Conservation (phyloP, 352 stramenopile genomes). For the Phytophthora pluvialis region DNA sequence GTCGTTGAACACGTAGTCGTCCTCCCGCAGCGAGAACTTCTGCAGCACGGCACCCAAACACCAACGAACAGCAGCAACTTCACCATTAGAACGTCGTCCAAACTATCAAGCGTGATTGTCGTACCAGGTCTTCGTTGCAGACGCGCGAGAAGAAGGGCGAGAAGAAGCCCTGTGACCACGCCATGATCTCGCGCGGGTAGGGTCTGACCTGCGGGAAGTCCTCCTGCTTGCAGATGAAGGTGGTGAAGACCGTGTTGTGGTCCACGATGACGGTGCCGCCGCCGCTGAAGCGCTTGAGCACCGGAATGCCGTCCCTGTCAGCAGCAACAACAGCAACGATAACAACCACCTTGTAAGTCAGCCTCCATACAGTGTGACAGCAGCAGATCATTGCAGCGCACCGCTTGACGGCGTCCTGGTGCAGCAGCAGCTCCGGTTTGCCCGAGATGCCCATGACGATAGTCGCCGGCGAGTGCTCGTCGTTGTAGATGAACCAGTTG, state of each 20-base stretch:
- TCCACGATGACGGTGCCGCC: conserved; percentile 98
- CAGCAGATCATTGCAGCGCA: conserved; percentile 35
- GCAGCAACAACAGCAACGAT: not conserved
- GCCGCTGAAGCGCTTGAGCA: conserved; percentile 96
- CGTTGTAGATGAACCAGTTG: conserved; percentile 88
- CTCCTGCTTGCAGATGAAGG: conserved; percentile 90
- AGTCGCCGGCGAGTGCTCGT: conserved; percentile 66
- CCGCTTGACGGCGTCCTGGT: conserved; percentile 84
- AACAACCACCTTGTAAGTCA: not conserved
- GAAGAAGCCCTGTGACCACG: conserved; percentile 89
- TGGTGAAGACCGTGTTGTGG: conserved; percentile 92
- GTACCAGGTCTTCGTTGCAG: conserved; percentile 39
- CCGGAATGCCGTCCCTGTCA: conserved; percentile 74
- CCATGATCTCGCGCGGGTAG: conserved; percentile 94
- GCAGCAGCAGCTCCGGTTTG: conserved; percentile 92
- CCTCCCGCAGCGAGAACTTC: conserved; percentile 92
- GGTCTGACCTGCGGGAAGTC: conserved; percentile 78
- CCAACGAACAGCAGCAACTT: not conserved
- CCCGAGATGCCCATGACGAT: conserved; percentile 97
- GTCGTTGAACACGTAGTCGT: conserved; percentile 96
- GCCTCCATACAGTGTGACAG: not conserved
- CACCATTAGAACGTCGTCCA: too few relatives aligned
- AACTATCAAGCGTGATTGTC: not conserved
- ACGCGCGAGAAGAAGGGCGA: conserved; percentile 77
- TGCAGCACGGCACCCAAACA: conserved; percentile 21